Conservation (phyloP, 176 grass and related monocot species). For the Hordeum marinum region DNA sequence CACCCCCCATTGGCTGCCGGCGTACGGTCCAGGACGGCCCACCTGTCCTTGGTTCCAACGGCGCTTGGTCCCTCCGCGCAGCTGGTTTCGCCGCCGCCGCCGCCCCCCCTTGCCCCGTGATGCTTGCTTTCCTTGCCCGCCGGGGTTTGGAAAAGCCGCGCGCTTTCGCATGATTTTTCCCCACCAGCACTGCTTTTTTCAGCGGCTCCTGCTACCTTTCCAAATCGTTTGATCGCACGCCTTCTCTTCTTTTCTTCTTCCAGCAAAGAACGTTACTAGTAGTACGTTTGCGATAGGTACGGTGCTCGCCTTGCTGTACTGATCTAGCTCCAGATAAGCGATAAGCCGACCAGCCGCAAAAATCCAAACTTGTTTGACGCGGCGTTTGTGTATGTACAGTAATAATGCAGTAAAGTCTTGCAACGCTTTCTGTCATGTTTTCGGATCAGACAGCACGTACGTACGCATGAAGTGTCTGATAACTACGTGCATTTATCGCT, state of each 20-base stretch:
- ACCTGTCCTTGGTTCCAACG: not conserved
- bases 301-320: conserved; percentile 6
- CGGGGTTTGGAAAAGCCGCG: not conserved
- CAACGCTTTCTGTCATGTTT: not conserved
- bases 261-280: not conserved
- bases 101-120: not conserved
- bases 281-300: conserved; percentile 15
- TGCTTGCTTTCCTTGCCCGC: not conserved
- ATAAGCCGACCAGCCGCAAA: not conserved
- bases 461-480: not conserved
- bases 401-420: not conserved
- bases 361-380: not conserved
- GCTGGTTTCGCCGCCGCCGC: not conserved
- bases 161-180: not conserved
- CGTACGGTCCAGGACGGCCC: not conserved
- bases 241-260: not conserved
- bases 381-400: not conserved
- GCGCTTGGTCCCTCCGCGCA: not conserved
- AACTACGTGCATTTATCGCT: not conserved
- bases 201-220: not conserved
- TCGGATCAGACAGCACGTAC: not conserved
- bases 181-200: not conserved
- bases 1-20: not conserved
- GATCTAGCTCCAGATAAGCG: conserved; percentile 8
- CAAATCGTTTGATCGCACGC: not conserved